Evolutionary conservation across 139 green algal genomes (phyloP), one percentile per base, ranked within the genome.

Genomic region (Haematococcus lacustris): DNA sequence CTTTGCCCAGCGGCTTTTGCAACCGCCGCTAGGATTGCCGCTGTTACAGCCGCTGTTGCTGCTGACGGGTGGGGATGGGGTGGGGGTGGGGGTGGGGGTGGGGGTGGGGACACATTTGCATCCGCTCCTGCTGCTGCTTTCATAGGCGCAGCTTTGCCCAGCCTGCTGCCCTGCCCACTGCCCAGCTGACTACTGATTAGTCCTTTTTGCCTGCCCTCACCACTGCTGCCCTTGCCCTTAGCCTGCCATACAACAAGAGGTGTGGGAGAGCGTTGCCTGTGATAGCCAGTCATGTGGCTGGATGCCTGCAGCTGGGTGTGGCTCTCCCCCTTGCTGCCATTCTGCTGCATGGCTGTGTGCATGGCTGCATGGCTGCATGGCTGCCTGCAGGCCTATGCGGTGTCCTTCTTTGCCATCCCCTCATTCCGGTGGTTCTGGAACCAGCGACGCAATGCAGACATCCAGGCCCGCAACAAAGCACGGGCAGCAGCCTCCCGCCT

Each of bases 381-480:
- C n/a, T n/a, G 53, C 34, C 80, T 97, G 51, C 80, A 92, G 76
- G 77, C 73, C 2, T 98, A 98, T 73, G 94, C 93, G 6, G 79
- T 71, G 9, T 74, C 85, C 9, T 98, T 98, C 84, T 96, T 98
- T 73, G 80, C 77, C 26, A 88, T 98, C 28, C 94, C 94, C 0
- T 43, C 74, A 0, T 2, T 93, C 34, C 71, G 77, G 23, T 72
- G 68, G 71, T 32, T 77, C 25, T 28, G 77, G 25, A 77, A 75
- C 71, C 23, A 69, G 66, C 38, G 37, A 5, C 72, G 67, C 26
- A 97, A 98, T 73, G 73, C 51, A 9, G 71, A 59, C n/a, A 94
- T 97, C 28, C 80, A 89, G 28, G 66, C 33, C 4, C 73, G 89
- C 40, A 97, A 97, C 76, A 63, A 80, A 25, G 81, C 80, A 0